Conservation (phyloP, 2,329 filamentous ascomycete species). For the Niveomyces coronatus region DNA sequence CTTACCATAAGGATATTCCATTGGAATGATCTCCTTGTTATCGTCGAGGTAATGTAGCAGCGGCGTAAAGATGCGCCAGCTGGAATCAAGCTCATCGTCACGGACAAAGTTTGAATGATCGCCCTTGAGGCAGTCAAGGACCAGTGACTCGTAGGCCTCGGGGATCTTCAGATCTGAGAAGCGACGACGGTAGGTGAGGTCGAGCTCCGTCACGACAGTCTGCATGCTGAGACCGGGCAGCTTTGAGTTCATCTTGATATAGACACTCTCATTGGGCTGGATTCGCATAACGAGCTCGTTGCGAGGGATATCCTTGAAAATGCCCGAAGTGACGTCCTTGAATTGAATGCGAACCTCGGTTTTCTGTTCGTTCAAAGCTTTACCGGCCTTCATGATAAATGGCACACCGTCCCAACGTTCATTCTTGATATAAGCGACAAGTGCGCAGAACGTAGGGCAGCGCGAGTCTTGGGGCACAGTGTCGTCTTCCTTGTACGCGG, state of each 20-base stretch:
- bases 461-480: constrained; percentile 95
- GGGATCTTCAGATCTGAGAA: constrained; percentile 99
- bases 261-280: constrained; percentile 98
- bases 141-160: constrained; percentile 96
- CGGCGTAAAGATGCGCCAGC: constrained; percentile 97
- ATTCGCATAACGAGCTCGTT: constrained; percentile 99
- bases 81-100: constrained; percentile 92
- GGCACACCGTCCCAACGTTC: constrained; percentile 98
- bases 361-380: constrained; percentile 98
- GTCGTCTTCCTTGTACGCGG: constrained; percentile 96
- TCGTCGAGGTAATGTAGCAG: constrained; percentile 96
- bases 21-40: constrained; percentile 98
- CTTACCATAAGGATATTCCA: constrained; percentile 99
- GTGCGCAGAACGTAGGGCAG: constrained; percentile 94
- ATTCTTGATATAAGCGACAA: constrained; percentile 98
- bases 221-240: constrained; percentile 97
- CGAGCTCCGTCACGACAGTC: constrained; percentile 95
- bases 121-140: constrained; percentile 94
- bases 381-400: constrained; percentile 98
- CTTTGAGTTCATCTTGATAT: constrained; percentile 99
- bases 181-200: constrained; percentile 92
- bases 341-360: constrained; percentile 98
- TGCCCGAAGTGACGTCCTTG: constrained; percentile 97
- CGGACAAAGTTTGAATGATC: constrained; percentile 99
- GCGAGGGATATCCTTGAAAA: constrained; percentile 98